Percentiles rank a stretch among this genome's conserved stretches.
Conservation (phyloP, 805 yeast genomes). For the Yamadazyma insecticola region DNA sequence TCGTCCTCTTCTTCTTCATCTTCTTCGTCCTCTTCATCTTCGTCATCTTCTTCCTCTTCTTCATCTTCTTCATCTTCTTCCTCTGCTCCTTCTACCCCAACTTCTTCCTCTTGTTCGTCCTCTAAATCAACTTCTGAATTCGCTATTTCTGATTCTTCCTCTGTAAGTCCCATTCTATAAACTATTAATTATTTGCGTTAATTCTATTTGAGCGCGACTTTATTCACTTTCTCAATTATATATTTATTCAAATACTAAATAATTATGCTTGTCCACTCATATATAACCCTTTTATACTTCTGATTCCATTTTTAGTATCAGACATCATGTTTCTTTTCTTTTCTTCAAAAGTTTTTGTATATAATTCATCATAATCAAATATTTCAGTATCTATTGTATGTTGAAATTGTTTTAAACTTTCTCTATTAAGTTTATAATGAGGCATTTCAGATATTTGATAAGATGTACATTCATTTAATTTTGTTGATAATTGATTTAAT, state of each 20-base stretch:
- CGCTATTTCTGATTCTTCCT: slow-evolving; percentile 8
- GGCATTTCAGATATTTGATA: slow-evolving; percentile 26
- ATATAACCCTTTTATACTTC: slow-evolving; percentile 39
- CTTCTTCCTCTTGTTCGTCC: slow-evolving; percentile 4
- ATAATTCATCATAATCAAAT: slow-evolving; percentile 29
- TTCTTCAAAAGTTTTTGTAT: slow-evolving; percentile 12
- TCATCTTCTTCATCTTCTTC: slow-evolving; percentile 13
- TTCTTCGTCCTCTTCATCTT: slow-evolving; percentile 13
- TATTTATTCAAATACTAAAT: background rate
- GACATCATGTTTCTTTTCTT: slow-evolving; percentile 24
- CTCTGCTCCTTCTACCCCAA: background rate
- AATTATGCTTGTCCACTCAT: slow-evolving; percentile 36
- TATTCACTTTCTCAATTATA: background rate
- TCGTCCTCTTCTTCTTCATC: slow-evolving; percentile 12
- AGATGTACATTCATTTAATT: slow-evolving; percentile 21
- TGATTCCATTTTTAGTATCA: slow-evolving; percentile 33
- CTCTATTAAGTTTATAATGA: slow-evolving; percentile 25
- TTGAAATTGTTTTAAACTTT: slow-evolving; percentile 30
- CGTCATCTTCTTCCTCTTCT: slow-evolving; percentile 17
- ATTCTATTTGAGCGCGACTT: background rate
- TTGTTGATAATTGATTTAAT: slow-evolving; percentile 17
- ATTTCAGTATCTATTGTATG: slow-evolving; percentile 30
- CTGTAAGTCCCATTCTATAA: too few species aligned
- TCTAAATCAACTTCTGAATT: slow-evolving; percentile 2
- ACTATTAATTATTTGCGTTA: slow-evolving; percentile 13